Percentiles rank a stretch among this genome's conserved stretches.
Conservation (phyloP, 805 yeast species). For the Lachancea sp. region DNA sequence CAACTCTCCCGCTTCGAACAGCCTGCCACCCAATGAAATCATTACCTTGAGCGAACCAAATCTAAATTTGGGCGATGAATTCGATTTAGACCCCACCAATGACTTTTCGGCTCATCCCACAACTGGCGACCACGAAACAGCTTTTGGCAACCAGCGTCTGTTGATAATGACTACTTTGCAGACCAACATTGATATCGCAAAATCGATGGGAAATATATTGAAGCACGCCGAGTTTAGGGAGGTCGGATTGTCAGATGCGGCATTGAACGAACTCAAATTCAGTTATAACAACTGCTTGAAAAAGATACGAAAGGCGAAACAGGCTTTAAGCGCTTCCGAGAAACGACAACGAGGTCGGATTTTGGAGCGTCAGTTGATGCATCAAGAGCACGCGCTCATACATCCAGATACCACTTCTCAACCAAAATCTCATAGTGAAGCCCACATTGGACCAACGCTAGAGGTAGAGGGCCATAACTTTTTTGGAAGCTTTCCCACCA, state of each 20-base stretch:
- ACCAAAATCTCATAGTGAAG: background rate
- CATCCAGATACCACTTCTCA: background rate
- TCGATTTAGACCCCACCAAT: constrained; percentile 1
- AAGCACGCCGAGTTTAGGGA: constrained; percentile 29
- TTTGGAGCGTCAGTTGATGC: constrained; percentile 8
- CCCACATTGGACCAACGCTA: constrained; percentile 2
- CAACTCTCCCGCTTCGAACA: constrained; percentile 3
- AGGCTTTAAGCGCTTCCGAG: constrained; percentile 6
- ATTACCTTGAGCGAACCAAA: constrained; percentile 1
- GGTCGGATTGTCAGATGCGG: constrained; percentile 23
- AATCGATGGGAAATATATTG: constrained; percentile 27
- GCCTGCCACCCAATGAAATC: constrained; percentile 4
- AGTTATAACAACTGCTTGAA: constrained; percentile 23
- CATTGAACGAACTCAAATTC: constrained; percentile 24
- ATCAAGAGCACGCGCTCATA: constrained; percentile 5
- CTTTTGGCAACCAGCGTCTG: constrained; percentile 9
- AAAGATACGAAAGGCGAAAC: constrained; percentile 22
- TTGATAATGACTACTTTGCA: constrained; percentile 16
- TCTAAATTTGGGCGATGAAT: constrained; percentile 7
- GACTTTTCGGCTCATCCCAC: constrained; percentile 2
- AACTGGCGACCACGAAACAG: background rate
- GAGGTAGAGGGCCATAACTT: constrained; percentile 7
- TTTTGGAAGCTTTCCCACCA: constrained; percentile 4
- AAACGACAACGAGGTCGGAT: constrained; percentile 4
- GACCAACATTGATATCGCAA: constrained; percentile 28